Percentiles rank a stretch among this genome's conserved stretches.
Conservation (phyloP, 2,329 filamentous ascomycete species). For the Hymenoscyphus infarciens region DNA sequence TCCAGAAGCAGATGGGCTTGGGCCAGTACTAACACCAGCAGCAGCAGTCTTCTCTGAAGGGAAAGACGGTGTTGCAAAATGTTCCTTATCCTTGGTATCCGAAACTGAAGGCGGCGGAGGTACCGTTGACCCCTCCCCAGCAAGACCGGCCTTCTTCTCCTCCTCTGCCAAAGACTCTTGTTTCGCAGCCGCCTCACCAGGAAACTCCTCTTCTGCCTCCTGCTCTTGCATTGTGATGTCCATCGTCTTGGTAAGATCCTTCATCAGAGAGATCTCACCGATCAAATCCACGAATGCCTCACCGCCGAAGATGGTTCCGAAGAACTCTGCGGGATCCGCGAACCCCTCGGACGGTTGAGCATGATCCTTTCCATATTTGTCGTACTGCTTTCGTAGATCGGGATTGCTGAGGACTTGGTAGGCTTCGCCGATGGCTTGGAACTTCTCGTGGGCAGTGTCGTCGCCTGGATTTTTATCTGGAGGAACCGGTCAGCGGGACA, state of each 20-base stretch:
- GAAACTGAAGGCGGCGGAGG: conserved; percentile 24
- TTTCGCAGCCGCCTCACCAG: conserved; percentile 54
- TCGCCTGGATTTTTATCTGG: conserved; percentile 97
- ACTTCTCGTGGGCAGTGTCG: conserved; percentile 87
- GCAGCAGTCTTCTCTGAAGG: conserved; percentile 25
- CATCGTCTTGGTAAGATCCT: conserved; percentile 96
- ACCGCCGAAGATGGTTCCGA: conserved; percentile 96
- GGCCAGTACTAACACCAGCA: not conserved
- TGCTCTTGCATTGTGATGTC: conserved; percentile 86
- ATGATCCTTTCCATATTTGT: conserved; percentile 94
- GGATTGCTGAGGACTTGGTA: conserved; percentile 82
- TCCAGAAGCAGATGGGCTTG: conserved; percentile 34
- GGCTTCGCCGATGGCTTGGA: conserved; percentile 78
- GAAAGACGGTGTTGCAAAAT: conserved; percentile 18
- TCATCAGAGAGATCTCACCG: conserved; percentile 97
- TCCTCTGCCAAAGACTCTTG: conserved; percentile 45
- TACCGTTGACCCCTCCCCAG: conserved; percentile 13
- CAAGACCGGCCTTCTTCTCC: conserved; percentile 10
- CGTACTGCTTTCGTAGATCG: conserved; percentile 86
- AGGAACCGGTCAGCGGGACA: not conserved
- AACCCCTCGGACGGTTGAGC: conserved; percentile 90
- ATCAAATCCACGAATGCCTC: conserved; percentile 96
- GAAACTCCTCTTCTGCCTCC: conserved; percentile 54
- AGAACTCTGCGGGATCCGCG: conserved; percentile 95
- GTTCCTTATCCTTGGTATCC: conserved; percentile 21